Conservation (phyloP, 2,329 filamentous ascomycete species). For the Claviceps fusiformis region DNA sequence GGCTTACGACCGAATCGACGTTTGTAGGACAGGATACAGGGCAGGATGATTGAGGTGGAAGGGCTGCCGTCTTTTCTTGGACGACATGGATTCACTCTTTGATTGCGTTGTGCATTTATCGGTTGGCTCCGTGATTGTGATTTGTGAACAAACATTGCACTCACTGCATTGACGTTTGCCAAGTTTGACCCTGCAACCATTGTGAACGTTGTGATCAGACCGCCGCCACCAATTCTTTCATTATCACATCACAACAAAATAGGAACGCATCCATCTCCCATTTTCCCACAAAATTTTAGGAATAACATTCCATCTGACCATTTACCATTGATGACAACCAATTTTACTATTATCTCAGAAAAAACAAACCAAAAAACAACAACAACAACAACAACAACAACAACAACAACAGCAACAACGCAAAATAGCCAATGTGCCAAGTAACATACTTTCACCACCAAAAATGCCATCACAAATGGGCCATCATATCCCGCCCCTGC, state of each 20-base stretch:
- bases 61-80: not conserved
- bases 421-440: constrained; percentile 27
- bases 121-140: not conserved
- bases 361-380: not conserved
- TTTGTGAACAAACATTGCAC: not conserved
- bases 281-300: not conserved
- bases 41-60: not conserved
- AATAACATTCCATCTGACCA: not conserved
- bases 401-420: not conserved
- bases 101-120: not conserved
- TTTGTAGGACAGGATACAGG: constrained; percentile 11
- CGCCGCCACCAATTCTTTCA: not conserved
- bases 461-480: constrained; percentile 39
- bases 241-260: not conserved
- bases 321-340: not conserved
- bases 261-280: not conserved
- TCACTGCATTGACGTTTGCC: not conserved
- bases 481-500: constrained; percentile 32
- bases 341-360: not conserved
- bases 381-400: not conserved
- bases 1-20: constrained; percentile 17
- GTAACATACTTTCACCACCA: constrained; percentile 35
- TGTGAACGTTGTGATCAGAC: too few species aligned
- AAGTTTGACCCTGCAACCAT: not conserved
- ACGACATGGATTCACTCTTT: not conserved